phyloP scores from a whole-genome alignment of 2,329 filamentous ascomycete genomes.

The Geoglossum cookeanum region DNA sequence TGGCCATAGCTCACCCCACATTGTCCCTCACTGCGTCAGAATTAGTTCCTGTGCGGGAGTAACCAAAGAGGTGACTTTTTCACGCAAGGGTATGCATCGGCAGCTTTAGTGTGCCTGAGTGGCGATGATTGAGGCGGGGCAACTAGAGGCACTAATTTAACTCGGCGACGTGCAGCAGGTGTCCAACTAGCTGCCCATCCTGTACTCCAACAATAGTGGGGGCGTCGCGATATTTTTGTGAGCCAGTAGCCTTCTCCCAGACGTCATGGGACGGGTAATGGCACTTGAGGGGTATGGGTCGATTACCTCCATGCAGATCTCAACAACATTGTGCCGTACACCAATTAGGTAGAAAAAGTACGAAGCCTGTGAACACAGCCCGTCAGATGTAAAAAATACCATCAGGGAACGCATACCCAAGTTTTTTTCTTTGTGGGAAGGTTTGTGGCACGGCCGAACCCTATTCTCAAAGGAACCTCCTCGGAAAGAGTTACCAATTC shows the following conservation, averaged over 20 bases:
- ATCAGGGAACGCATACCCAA: neutral
- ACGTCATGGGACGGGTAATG: neutral
- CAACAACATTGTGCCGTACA: neutral
- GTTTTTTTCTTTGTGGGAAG: neutral
- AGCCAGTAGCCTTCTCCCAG: neutral
- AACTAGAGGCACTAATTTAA: neutral
- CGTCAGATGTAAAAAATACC: neutral
- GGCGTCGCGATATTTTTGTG: neutral
- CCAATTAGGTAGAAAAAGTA: neutral
- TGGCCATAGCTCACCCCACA: neutral
- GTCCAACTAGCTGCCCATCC: neutral
- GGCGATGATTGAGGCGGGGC: neutral
- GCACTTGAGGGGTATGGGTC: neutral
- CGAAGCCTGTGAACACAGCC: neutral
- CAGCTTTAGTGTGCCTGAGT: neutral
- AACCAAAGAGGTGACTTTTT: neutral
- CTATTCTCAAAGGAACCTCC: neutral
- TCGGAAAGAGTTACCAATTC: neutral
- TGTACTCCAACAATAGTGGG: neutral
- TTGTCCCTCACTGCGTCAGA: neutral
- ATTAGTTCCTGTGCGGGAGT: neutral
- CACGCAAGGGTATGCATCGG: neutral
- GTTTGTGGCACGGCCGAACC: neutral
- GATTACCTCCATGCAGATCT: neutral
- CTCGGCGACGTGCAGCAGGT: neutral